Conservation (phyloP, 2,329 filamentous ascomycete species). For the Rhexocercosporidium sp. region DNA sequence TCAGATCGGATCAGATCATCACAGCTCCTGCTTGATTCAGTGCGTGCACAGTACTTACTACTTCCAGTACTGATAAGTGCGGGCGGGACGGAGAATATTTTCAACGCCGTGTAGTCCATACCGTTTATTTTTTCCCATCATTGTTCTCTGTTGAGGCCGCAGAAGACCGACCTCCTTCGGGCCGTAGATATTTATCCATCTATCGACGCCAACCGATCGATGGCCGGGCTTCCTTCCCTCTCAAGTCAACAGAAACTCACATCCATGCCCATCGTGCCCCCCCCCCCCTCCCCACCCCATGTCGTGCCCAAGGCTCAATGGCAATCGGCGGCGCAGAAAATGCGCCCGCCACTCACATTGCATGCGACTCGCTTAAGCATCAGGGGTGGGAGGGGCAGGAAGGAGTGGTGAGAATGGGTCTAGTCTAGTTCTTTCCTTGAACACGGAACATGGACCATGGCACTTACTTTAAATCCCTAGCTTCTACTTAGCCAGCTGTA, state of each 20-base stretch:
- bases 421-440: too few species aligned
- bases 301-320: slow-evolving; percentile 7
- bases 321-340: slow-evolving; percentile 6
- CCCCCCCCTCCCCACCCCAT: too few species aligned
- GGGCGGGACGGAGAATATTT: background rate
- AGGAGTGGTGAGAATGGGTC: background rate
- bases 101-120: too few species aligned
- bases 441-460: too few species aligned
- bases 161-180: background rate
- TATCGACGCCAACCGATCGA: background rate
- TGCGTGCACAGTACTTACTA: too few species aligned
- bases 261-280: background rate
- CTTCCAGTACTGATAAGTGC: too few species aligned
- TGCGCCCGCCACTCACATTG: background rate
- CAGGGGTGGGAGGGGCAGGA: background rate
- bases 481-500: background rate
- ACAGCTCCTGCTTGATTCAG: slow-evolving; percentile 2
- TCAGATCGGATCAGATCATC: slow-evolving; percentile 8
- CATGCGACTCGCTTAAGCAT: background rate
- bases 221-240: background rate
- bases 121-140: too few species aligned
- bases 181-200: background rate
- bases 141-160: background rate
- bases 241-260: background rate
- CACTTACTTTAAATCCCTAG: background rate